Base-by-base conservation (phyloP, 495 filamentous ascomycete species). In the Haplographium delicatum region DNA sequence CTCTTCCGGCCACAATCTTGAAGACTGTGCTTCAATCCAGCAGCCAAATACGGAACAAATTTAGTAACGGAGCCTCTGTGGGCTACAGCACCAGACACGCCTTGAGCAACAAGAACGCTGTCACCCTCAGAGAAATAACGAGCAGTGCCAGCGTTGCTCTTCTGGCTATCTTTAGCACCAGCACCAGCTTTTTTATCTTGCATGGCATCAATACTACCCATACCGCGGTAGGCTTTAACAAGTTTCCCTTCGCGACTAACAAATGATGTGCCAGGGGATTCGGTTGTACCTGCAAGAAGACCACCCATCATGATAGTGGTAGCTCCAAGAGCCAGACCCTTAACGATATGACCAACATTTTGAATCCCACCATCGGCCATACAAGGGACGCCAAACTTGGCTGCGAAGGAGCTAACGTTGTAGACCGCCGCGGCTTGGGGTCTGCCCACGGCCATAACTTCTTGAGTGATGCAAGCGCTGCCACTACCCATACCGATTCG, bases 271-370 rank as follows among this genome's bases (percentile, higher is more conserved):
- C 93, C 93, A 20, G 93, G 93, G 9, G 90, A 96, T 71, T 99
- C 93, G 41, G 94, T 96, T 41, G 93, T 97, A 66, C 94, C 93
- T 30, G 93, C 93, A 52, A 99, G 80, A 24, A 99, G 79, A 66
- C 93, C 93, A 53, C 93, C 93, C 93, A 99, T 99, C 93, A 99
- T 99, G 66, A 99, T 83, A 16, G 91, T 95, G 13, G 87, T 88
- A 38, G 93, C 93, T 54, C 93, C 93, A 50, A 96, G 81, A 27
- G 93, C 86, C 51, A 97, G 80, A 66, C 89, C 93, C 76, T 99
- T 99, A 68, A 97, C 94, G 54, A 99, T 95, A 71, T 99, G 93
- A 47, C 93, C 93, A 52, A 99, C 83, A 65, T 99, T 99, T 69
- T 99, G 94, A 60, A 99, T 83, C 67, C 93, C 93, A 62, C 93